Base-by-base conservation (phyloP, 129 eudicot species). In the Chrysanthemum seticuspe region DNA sequence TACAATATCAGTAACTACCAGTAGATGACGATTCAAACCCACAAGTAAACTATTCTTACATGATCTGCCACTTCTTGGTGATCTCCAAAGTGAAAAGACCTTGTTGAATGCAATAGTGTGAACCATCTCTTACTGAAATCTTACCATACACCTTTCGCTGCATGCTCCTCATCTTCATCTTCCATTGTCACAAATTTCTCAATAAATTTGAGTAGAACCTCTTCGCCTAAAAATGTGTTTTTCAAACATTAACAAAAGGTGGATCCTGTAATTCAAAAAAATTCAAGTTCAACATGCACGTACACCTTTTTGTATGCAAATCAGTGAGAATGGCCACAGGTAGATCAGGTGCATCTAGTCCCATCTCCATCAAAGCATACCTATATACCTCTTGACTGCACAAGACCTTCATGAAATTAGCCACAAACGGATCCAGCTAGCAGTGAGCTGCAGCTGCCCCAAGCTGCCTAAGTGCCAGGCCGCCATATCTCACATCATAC, bases 281-380 rank as follows among this genome's bases (percentile, higher is more conserved):
- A 29, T 29, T 29, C 14, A 45, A 29, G 15, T n/a, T 4, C 53
- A 49, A 18, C 15, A 65, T 63, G 4, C 3, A 29, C 34, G 34
- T 62, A 94, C 98, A 85, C 86, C 86, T 79, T 54, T 81, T 71
- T 72, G 88, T 60, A 68, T 90, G 96, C 14, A 88, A 4, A 54
- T 90, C 83, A 9, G 96, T 74, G 3, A 94, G 83, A 97, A 94
- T 90, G 16, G 89, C 97, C 62, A 90, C 40, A 1, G 99, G 99
- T 6, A 94, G 67, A 16, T 94, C 97, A 36, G 89, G 94, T 31
- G 79, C 55, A 67, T 94, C 99, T 2, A 74, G 62, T 62, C 88
- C 99, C 86, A 88, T 73, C 77, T 94, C 97, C 97, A 88, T 90
- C 72, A 94, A 45, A 23, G 99, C 96, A 78, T 94, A 94, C 86